A percentile compares a stretch with the other conserved stretches of the same genome.
Evolutionary conservation across 352 stramenopile genomes (phyloP).

Genomic region (Globisporangium iwayamae): DNA sequence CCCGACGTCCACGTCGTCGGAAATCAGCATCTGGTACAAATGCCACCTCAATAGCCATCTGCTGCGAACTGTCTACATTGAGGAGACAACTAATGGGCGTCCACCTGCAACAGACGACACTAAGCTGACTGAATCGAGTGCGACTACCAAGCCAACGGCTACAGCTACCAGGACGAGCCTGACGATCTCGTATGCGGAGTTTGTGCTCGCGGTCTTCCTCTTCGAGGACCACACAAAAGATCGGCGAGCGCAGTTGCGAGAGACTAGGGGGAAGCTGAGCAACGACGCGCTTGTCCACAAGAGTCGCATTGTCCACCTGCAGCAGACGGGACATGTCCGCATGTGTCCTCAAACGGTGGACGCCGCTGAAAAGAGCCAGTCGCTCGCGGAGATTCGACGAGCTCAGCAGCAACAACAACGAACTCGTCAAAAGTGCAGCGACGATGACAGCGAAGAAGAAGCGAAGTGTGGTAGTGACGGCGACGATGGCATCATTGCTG

Average conservation of each 20-base stretch:
- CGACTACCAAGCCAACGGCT: neutral
- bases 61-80: slow-evolving; percentile 6
- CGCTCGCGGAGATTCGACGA: slow-evolving; percentile 4
- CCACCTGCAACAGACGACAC: neutral
- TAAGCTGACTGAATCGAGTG: neutral
- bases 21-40: slow-evolving; percentile 32
- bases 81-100: neutral
- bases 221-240: slow-evolving; percentile 34
- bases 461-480: neutral
- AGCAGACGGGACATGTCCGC: slow-evolving; percentile 64
- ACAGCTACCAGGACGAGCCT: neutral
- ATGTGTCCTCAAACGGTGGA: slow-evolving; percentile 39
- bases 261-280: slow-evolving; percentile 26
- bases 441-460: slow-evolving; percentile 5
- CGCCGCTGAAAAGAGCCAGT: neutral
- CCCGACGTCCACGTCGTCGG: slow-evolving; percentile 17
- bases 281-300: slow-evolving; percentile 51
- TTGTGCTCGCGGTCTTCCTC: slow-evolving; percentile 50
- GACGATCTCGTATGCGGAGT: slow-evolving; percentile 50
- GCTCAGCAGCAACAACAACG: slow-evolving; percentile 8
- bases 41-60: slow-evolving; percentile 20
- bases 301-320: slow-evolving; percentile 67
- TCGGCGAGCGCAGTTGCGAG: slow-evolving; percentile 18
- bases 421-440: slow-evolving; percentile 10
- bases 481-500: neutral